Evolutionary conservation across 1,284 basidiomycete species (phyloP).

Genomic region (Omphalotus olearius): DNA sequence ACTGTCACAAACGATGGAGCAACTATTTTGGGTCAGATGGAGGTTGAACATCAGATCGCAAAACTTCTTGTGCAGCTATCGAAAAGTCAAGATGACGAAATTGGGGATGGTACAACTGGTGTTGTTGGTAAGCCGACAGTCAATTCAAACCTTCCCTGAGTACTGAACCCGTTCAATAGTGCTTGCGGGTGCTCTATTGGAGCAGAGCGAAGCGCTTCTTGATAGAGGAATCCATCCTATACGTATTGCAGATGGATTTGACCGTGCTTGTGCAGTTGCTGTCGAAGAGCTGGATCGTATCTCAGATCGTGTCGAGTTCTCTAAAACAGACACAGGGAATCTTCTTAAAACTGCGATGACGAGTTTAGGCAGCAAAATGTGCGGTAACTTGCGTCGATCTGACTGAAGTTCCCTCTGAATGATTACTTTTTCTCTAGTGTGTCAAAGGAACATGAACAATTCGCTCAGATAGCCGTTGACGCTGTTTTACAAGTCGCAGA

Average conservation of each 20-base stretch:
- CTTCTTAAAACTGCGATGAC: slow-evolving; percentile 95
- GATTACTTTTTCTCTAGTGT: slow-evolving; percentile 52
- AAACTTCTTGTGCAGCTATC: slow-evolving; percentile 96
- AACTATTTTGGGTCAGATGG: slow-evolving; percentile 93
- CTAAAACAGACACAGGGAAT: slow-evolving; percentile 78
- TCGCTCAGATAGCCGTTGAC: slow-evolving; percentile 97
- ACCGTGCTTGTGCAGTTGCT: slow-evolving; percentile 88
- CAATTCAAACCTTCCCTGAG: slow-evolving; percentile 1
- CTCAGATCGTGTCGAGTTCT: slow-evolving; percentile 89
- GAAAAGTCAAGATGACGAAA: slow-evolving; percentile 98
- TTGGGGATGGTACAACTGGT: slow-evolving; percentile 98
- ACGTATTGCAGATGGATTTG: slow-evolving; percentile 97
- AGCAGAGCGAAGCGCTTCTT: slow-evolving; percentile 86
- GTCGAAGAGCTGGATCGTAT: slow-evolving; percentile 89
- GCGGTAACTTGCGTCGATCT: slow-evolving; percentile 21
- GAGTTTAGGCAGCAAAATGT: slow-evolving; percentile 97
- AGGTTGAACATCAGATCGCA: slow-evolving; percentile 98
- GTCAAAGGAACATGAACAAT: slow-evolving; percentile 93
- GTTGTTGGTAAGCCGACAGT: slow-evolving; percentile 80
- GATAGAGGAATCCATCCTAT: slow-evolving; percentile 98
- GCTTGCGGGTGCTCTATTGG: slow-evolving; percentile 92
- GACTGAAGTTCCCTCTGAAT: not conserved
- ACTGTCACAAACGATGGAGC: slow-evolving; percentile 99
- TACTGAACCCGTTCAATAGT: slow-evolving; percentile 49
- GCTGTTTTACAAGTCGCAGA: slow-evolving; percentile 96